A percentile compares a stretch with the other conserved stretches of the same genome.
Conservation (phyloP, 106 monocot species). For the Platanthera guangdongensis region DNA sequence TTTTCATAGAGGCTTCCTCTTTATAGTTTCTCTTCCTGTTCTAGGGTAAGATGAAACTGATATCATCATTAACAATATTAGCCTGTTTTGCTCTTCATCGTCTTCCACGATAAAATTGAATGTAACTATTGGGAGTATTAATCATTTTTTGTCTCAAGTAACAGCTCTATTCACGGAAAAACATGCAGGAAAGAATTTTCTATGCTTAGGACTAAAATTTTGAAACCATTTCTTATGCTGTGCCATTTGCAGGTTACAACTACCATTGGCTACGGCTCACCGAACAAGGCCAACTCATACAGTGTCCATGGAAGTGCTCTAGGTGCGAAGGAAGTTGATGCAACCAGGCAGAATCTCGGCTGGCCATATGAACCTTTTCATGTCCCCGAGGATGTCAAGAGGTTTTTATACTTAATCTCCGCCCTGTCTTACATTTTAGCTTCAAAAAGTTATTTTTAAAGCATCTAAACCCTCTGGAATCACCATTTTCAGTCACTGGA, state of each 20-base stretch:
- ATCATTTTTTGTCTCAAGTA: no score
- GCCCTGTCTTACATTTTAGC: not conserved
- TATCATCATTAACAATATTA: no score
- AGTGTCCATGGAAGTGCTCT: slow-evolving; percentile 80
- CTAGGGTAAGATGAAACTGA: no score
- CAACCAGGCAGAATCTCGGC: slow-evolving; percentile 79
- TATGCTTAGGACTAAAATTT: not conserved
- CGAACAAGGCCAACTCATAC: slow-evolving; percentile 73
- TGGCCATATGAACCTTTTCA: slow-evolving; percentile 76
- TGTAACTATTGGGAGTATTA: no score
- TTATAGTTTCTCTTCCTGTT: no score
- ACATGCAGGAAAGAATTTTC: no score
- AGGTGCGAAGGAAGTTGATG: slow-evolving; percentile 94
- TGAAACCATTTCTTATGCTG: not conserved
- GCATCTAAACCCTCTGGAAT: no score
- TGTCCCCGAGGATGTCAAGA: slow-evolving; percentile 89
- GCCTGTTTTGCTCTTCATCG: no score
- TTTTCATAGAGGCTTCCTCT: no score
- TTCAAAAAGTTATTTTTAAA: not conserved
- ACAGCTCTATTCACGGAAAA: no score
- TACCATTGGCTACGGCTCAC: slow-evolving; percentile 75
- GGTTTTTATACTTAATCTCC: slow-evolving; percentile 24
- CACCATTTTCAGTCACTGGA: slow-evolving; percentile 50
- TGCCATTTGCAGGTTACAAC: slow-evolving; percentile 50
- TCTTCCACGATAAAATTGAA: no score